phyloP scores from a whole-genome alignment of 2,329 filamentous ascomycete genomes.

The Fusarium begoniae region DNA sequence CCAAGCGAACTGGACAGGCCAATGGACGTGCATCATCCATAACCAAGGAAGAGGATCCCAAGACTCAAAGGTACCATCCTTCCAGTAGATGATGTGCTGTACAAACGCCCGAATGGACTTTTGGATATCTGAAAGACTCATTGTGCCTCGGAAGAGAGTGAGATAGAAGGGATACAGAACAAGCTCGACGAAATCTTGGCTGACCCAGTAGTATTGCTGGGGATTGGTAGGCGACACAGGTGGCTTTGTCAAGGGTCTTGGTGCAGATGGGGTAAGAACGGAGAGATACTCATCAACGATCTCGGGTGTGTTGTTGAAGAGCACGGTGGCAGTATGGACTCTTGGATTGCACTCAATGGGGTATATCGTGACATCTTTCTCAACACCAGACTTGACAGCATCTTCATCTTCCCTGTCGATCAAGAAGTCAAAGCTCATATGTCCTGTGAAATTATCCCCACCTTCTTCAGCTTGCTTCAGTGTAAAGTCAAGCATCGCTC shows the following conservation, averaged over 20 bases:
- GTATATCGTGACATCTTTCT: slow-evolving; percentile 56
- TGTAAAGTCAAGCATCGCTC: slow-evolving; percentile 73
- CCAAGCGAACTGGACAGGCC: slow-evolving; percentile 60
- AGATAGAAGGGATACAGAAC: slow-evolving; percentile 58
- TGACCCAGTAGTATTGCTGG: slow-evolving; percentile 68
- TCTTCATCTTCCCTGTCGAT: slow-evolving; percentile 46
- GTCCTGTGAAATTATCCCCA: slow-evolving; percentile 68
- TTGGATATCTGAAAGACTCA: slow-evolving; percentile 31
- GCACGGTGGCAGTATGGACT: slow-evolving; percentile 71
- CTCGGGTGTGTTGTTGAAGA: slow-evolving; percentile 62
- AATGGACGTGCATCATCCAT: slow-evolving; percentile 66
- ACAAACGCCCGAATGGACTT: slow-evolving; percentile 42
- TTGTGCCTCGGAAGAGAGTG: slow-evolving; percentile 34
- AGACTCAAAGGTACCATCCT: slow-evolving; percentile 61
- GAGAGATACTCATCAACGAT: slow-evolving; percentile 64
- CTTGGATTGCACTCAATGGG: slow-evolving; percentile 78
- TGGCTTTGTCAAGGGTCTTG: slow-evolving; percentile 9
- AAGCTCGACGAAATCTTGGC: slow-evolving; percentile 68
- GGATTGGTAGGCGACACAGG: slow-evolving; percentile 38
- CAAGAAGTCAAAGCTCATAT: slow-evolving; percentile 77
- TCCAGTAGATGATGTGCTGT: slow-evolving; percentile 58
- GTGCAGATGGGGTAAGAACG: slow-evolving; percentile 46
- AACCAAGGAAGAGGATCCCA: slow-evolving; percentile 67
- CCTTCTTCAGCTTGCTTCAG: slow-evolving; percentile 61
- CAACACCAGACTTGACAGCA: slow-evolving; percentile 6